phyloP scores from a whole-genome alignment of 2,329 filamentous ascomycete genomes.

The Cladophialophora yegresii region DNA sequence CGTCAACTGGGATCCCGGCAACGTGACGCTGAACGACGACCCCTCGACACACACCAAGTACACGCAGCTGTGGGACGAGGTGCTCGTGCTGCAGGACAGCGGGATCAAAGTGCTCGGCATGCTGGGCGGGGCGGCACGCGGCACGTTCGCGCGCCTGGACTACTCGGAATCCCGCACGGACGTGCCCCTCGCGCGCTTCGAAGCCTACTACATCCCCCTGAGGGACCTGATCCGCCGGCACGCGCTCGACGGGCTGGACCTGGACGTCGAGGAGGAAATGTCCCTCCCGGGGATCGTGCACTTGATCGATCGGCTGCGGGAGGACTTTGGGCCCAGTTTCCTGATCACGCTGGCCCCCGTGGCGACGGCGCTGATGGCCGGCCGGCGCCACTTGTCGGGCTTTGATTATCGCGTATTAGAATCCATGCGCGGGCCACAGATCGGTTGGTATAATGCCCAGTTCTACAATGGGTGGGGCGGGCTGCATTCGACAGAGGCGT shows the following conservation, averaged over 20 bases:
- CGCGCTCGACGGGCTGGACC: constrained; percentile 68
- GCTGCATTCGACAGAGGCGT: constrained; percentile 53
- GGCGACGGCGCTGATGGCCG: constrained; percentile 67
- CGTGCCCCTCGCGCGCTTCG: constrained; percentile 58
- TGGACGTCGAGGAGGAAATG: constrained; percentile 79
- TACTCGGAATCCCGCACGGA: constrained; percentile 48
- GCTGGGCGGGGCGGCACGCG: constrained; percentile 80
- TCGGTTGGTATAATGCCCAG: constrained; percentile 86
- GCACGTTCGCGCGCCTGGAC: constrained; percentile 67
- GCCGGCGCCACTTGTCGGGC: constrained; percentile 67
- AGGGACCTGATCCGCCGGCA: constrained; percentile 63
- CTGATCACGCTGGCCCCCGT: constrained; percentile 81
- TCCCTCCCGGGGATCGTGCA: constrained; percentile 66
- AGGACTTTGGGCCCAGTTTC: constrained; percentile 45
- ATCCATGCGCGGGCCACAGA: constrained; percentile 62
- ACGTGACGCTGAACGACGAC: constrained; percentile 79
- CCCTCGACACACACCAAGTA: constrained; percentile 67
- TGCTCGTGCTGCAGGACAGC: constrained; percentile 67
- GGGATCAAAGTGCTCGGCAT: constrained; percentile 82
- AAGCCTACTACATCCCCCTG: constrained; percentile 71
- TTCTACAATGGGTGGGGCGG: constrained; percentile 92
- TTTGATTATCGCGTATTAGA: constrained; percentile 80
- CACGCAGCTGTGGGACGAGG: constrained; percentile 75
- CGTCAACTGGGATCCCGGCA: constrained; percentile 67
- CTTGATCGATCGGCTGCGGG: constrained; percentile 66